Conservation (phyloP, 2,329 filamentous ascomycete genomes). For the Phaeosphaeria sp. region DNA sequence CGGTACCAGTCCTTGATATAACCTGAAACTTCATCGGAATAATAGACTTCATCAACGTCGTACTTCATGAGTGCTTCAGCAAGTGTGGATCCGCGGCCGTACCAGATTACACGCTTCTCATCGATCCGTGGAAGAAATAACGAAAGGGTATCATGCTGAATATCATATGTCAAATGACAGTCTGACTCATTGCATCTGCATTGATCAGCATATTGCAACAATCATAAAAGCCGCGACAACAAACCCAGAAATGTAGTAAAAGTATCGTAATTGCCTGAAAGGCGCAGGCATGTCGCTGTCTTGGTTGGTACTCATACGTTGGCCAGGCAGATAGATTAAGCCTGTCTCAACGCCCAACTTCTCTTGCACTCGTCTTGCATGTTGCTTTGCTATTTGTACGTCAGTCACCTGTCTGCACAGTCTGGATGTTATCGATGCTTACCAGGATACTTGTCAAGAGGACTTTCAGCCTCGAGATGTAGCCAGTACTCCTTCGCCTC, state of each 20-base stretch:
- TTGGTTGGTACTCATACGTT: conserved; percentile 57
- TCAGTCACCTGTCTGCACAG: conserved; percentile 6
- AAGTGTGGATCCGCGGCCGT: conserved; percentile 65
- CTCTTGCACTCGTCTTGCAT: conserved; percentile 47
- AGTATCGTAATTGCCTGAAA: conserved; percentile 67
- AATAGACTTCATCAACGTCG: conserved; percentile 75
- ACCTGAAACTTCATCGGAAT: conserved; percentile 46
- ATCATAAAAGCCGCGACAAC: conserved; percentile 9
- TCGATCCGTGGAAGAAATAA: conserved; percentile 77
- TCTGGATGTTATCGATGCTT: conserved; percentile 5
- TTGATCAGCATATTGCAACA: conserved; percentile 15
- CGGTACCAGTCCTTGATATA: conserved; percentile 42
- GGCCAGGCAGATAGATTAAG: conserved; percentile 64
- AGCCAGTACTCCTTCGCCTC: conserved; percentile 43
- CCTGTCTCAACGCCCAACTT: conserved; percentile 47
- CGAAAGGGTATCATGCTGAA: conserved; percentile 66
- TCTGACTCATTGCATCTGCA: conserved; percentile 56
- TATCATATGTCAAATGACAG: conserved; percentile 64
- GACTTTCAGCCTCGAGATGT: conserved; percentile 39
- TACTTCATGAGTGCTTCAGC: conserved; percentile 67
- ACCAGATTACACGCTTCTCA: conserved; percentile 67
- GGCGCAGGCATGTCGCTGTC: conserved; percentile 65
- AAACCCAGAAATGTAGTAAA: conserved; percentile 65
- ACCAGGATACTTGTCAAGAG: conserved; percentile 51
- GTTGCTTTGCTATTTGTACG: conserved; percentile 44